Evolutionary conservation across 1,284 basidiomycete species (phyloP), one percentile per base, ranked within the genome.

Genomic region (Phellinidium pouzarii): DNA sequence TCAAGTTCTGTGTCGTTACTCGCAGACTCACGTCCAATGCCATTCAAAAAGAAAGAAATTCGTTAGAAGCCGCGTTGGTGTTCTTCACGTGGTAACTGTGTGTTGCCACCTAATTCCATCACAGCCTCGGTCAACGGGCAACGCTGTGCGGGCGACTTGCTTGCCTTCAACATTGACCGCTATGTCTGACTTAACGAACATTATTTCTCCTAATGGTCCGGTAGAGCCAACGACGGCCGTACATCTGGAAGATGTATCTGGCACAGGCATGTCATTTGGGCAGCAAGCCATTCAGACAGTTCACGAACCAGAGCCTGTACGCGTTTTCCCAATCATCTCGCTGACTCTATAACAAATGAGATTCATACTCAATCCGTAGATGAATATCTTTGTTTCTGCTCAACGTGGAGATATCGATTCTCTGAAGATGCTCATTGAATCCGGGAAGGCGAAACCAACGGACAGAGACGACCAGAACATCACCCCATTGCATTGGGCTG

Each of bases 401-500:
- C 94, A 97, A 64, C 76, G 90, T 45, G 94, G 94, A 29, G 92
- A 97, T 62, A 73, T 91, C 1, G 68, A 71, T 2, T 71, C 79
- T 27, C 69, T 97, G 20, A 77, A 79, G 3, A 68, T 79, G 23
- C 77, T 96, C 50, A 75, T 94, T 43, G 81, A 86, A 59, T 84
- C 82, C 0, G 88, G 87, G 2, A 71, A 76, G 38, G 84, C 90
- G 3, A 78, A 75, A 19, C 86, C 89, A 4, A 87, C 86, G 20
- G 88, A 91, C 65, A 76, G 87, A 44, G 95, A 99, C 69, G 74
- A 79, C 20, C 89, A 96, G 67, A 92, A 93, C 61, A 92, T 98
- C 61, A 95, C 94, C 0, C 88, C 95, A 0, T 77, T 99, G 3
- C 95, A 99, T 66, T 99, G 95, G 95, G 93, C 96, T 2, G 87